Conservation (phyloP, 1,284 basidiomycete species). For the Moesziomyces sp. region DNA sequence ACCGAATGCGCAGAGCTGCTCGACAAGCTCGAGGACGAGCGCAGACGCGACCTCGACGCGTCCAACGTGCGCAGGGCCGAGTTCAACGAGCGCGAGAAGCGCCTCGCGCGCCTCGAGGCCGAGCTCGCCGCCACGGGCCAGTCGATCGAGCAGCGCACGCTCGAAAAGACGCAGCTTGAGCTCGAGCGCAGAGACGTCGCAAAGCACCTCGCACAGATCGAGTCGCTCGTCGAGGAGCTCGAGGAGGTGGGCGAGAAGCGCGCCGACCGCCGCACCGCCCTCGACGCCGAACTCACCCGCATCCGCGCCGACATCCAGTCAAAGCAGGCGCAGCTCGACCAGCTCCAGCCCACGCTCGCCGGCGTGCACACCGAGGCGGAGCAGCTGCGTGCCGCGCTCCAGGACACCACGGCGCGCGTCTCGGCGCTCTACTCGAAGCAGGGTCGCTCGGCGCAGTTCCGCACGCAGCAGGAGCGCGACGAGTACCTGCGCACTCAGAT, state of each 20-base stretch:
- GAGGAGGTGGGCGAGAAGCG: conserved; percentile 69
- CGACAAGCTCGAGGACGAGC: conserved; percentile 79
- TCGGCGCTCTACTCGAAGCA: conserved; percentile 61
- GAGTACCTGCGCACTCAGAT: conserved; percentile 56
- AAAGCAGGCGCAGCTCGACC: conserved; percentile 53
- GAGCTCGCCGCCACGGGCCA: conserved; percentile 79
- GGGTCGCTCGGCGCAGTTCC: conserved; percentile 61
- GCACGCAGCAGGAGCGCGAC: conserved; percentile 59
- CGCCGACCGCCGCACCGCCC: conserved; percentile 68
- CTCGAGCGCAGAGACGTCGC: conserved; percentile 73
- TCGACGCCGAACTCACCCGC: conserved; percentile 75
- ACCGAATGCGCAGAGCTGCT: conserved; percentile 86
- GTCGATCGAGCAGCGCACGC: conserved; percentile 75
- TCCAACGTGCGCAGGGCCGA: conserved; percentile 83
- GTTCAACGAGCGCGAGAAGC: conserved; percentile 84
- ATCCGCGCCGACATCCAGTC: conserved; percentile 42
- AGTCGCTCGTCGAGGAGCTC: conserved; percentile 80
- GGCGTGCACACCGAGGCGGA: conserved; percentile 74
- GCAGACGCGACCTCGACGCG: conserved; percentile 78
- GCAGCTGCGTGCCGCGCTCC: conserved; percentile 73
- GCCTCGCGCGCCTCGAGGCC: conserved; percentile 76
- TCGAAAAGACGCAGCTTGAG: conserved; percentile 79
- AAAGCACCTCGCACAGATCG: conserved; percentile 78
- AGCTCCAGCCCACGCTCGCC: conserved; percentile 77
- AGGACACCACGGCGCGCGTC: conserved; percentile 57